Base-by-base conservation (phyloP, 2,329 filamentous ascomycete genomes). In the Byssothecium circinans region DNA sequence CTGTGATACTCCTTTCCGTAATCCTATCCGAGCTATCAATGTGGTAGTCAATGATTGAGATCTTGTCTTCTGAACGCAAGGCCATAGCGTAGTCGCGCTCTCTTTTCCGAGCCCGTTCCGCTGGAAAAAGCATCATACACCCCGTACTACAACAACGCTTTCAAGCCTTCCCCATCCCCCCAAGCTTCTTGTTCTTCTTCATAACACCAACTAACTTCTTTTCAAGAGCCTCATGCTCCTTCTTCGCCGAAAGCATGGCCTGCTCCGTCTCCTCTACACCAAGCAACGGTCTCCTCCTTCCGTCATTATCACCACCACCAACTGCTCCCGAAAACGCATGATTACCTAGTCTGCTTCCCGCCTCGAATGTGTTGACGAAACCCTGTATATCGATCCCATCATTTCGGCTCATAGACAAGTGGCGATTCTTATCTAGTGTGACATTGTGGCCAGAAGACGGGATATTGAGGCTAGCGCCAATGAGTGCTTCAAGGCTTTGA, bases 141-240 rank as follows among this genome's bases (percentile, higher is more conserved):
- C 4, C 38, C 25, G 15, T 11, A 11, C 4, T 4, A 20, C n/a
- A 39, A 17, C 22, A 22, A 17, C 22, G 6, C 23, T 25, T 25
- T 36, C n/a, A 43, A 4, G 34, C 39, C 25, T 47, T 58, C 4
- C 53, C 53, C 14, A 25, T 15, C 2, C 34, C 22, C 15, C 29
- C 23, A 18, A 67, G n/a, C 53, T 66, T 69, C 51, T 58, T 64
- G 40, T 71, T 71, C 56, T 68, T 62, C 58, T 70, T 72, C 50
- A 70, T 63, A n/a, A 69, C 41, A 12, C 47, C 60, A 3, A 57
- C 58, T 20, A 72, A 41, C 49, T 67, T 71, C 56, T 70, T 69
- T 47, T 71, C 69, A 43, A 69, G 37, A 18, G 61, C 61, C 49
- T 71, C 68, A 23, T 69, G 60, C 23, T 71, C 68, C 50, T 68